Evolutionary conservation across 1,139 yeast genomes (phyloP).

Genomic region (Candida dubliniensis): DNA sequence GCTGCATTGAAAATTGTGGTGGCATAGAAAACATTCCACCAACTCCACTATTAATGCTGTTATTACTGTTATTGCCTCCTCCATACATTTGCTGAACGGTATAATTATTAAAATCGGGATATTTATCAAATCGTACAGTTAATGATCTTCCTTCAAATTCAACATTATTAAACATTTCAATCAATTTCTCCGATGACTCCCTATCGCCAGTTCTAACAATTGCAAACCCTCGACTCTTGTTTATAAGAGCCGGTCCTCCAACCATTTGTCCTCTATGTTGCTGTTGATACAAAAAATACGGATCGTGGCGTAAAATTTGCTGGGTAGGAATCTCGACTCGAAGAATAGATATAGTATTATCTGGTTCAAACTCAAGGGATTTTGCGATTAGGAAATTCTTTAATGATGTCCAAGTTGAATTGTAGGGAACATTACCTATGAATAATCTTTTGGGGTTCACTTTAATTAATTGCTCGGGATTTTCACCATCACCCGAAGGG

Average conservation of each 20-base stretch:
- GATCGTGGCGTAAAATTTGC: constrained; percentile 6
- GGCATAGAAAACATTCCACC: no score
- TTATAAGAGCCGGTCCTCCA: constrained; percentile 4
- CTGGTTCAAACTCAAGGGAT: constrained; percentile 35
- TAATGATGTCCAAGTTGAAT: constrained; percentile 56
- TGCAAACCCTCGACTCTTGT: constrained; percentile 59
- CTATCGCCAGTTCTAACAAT: constrained; percentile 55
- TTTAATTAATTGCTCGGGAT: constrained; percentile 22
- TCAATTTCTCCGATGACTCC: constrained; percentile 52
- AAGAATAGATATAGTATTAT: constrained; percentile 31
- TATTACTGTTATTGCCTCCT: neutral
- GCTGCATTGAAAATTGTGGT: no score
- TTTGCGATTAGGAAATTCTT: constrained; percentile 44
- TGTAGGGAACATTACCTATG: constrained; percentile 59
- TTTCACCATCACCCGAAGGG: constrained; percentile 33
- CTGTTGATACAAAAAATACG: constrained; percentile 3
- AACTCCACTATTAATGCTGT: neutral
- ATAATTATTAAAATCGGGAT: constrained; percentile 42
- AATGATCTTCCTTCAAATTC: constrained; percentile 59
- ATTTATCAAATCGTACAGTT: constrained; percentile 59
- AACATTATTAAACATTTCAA: constrained; percentile 48
- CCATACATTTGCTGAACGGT: constrained; percentile 25
- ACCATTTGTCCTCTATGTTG: neutral
- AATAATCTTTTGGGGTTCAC: constrained; percentile 46
- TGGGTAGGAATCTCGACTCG: constrained; percentile 61